Percentiles rank a stretch among this genome's conserved stretches.
phyloP scores from a whole-genome alignment of 352 stramenopile genomes.

The Globisporangium paroecandrum region DNA sequence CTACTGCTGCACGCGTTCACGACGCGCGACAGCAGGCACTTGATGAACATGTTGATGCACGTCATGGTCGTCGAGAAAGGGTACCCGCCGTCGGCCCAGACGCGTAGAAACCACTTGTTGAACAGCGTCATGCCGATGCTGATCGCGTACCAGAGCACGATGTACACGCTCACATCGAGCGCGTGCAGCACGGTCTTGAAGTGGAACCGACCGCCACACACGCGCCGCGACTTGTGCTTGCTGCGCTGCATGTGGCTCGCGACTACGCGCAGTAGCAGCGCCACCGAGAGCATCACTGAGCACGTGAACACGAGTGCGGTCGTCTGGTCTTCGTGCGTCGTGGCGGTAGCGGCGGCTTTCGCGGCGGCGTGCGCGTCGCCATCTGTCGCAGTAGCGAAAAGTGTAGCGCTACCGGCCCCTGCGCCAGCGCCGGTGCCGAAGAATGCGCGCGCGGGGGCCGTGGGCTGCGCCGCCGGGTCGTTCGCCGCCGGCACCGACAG shows the following conservation, averaged over 20 bases:
- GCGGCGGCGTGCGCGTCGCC: background rate
- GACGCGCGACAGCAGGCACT: constrained; percentile 58
- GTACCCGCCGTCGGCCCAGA: constrained; percentile 66
- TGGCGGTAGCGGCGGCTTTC: background rate
- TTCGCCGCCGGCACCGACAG: background rate
- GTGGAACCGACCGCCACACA: constrained; percentile 21
- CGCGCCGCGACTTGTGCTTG: constrained; percentile 18
- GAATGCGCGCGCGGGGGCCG: constrained; percentile 1
- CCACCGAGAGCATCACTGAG: constrained; percentile 58
- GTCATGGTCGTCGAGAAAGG: constrained; percentile 79
- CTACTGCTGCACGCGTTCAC: constrained; percentile 43
- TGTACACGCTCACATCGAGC: constrained; percentile 65
- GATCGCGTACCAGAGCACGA: constrained; percentile 80
- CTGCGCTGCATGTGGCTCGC: constrained; percentile 31
- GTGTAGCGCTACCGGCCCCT: background rate
- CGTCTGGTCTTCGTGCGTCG: constrained; percentile 41
- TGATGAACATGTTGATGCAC: constrained; percentile 78
- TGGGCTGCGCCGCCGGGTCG: constrained; percentile 5
- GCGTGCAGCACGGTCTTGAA: constrained; percentile 37
- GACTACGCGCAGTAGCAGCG: constrained; percentile 40
- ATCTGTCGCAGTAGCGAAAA: background rate
- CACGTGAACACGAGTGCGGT: constrained; percentile 48
- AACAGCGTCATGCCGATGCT: constrained; percentile 86
- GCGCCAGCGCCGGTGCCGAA: constrained; percentile 2
- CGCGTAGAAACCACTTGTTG: constrained; percentile 80